Evolutionary conservation across 148 eudicot genomes (phyloP).

Genomic region (Silene latifolia): DNA sequence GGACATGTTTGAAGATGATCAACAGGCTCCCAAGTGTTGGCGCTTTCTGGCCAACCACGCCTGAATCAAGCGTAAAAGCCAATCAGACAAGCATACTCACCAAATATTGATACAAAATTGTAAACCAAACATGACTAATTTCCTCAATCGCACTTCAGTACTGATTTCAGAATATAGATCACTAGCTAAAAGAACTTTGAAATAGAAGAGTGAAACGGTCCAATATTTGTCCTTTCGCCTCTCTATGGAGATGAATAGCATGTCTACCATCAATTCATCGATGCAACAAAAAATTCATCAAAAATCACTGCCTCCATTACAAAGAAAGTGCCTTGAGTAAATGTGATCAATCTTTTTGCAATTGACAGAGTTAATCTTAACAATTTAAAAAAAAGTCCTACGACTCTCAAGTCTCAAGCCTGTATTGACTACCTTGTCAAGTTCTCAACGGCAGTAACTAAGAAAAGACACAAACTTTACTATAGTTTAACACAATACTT

Average conservation of each 20-base stretch:
- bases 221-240: neutral
- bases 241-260: neutral
- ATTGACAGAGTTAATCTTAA: neutral
- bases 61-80: slow-evolving; percentile 39
- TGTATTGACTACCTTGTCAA: neutral
- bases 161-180: slow-evolving; percentile 4
- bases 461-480: slow-evolving; percentile 4
- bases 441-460: neutral
- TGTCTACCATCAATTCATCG: neutral
- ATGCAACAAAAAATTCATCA: neutral
- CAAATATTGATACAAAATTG: neutral
- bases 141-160: neutral
- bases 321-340: neutral
- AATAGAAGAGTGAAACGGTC: neutral
- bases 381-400: neutral
- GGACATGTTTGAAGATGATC: slow-evolving; percentile 72
- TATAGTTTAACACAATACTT: no score
- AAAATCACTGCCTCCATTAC: neutral
- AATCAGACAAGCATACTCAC: slow-evolving; percentile 5
- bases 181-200: neutral
- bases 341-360: neutral
- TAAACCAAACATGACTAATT: neutral
- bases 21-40: slow-evolving; percentile 94
- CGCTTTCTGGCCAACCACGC: slow-evolving; percentile 99
- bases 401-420: neutral